Conservation (phyloP, 2,329 filamentous ascomycete species). For the Coniosporium tulheliwenetii region DNA sequence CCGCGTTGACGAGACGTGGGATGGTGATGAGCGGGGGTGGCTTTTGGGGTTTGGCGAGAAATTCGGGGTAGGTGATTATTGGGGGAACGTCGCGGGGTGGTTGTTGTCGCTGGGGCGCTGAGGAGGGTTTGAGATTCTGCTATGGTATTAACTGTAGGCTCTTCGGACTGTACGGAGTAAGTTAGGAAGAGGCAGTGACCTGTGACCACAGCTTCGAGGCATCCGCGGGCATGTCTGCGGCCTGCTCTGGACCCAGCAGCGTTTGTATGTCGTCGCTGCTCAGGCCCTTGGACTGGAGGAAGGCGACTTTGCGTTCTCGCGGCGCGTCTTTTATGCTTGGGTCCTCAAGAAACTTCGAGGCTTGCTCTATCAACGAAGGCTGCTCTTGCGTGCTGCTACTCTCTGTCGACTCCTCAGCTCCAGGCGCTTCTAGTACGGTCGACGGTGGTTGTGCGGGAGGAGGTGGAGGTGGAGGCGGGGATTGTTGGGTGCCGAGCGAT, state of each 20-base stretch:
- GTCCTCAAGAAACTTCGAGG: conserved; percentile 61
- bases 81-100: conserved; percentile 33
- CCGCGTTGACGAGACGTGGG: conserved; percentile 36
- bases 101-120: too few relatives aligned
- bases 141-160: too few relatives aligned
- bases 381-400: not conserved
- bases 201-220: too few relatives aligned
- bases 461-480: not conserved
- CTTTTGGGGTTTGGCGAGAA: conserved; percentile 41
- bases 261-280: conserved; percentile 49
- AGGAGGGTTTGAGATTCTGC: too few relatives aligned
- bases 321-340: conserved; percentile 54
- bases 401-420: conserved; percentile 2
- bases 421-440: not conserved
- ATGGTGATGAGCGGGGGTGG: conserved; percentile 44
- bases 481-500: not conserved
- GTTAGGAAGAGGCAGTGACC: too few relatives aligned
- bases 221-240: too few relatives aligned
- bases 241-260: conserved; percentile 30
- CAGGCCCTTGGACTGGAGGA: conserved; percentile 65
- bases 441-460: not conserved
- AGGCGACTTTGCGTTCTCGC: conserved; percentile 57
- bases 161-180: too few relatives aligned
- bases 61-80: conserved; percentile 53
- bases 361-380: conserved; percentile 41